phyloP scores from a whole-genome alignment of 495 filamentous ascomycete genomes.

The Extremus antarcticus region DNA sequence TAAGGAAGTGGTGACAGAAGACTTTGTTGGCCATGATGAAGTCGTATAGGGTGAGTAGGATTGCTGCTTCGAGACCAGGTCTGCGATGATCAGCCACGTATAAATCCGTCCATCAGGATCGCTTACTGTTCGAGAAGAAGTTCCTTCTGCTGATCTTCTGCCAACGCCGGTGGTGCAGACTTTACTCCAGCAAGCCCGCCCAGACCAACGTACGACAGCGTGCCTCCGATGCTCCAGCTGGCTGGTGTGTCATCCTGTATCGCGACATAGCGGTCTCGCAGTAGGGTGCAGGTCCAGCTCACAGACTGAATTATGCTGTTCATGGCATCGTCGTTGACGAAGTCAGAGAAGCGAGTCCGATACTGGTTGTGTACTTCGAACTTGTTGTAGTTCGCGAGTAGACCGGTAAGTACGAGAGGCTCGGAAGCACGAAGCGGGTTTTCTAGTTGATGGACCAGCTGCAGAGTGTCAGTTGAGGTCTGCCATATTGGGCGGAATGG shows the following conservation, averaged over 20 bases:
- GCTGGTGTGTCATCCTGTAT: slow-evolving; percentile 87
- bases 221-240: slow-evolving; percentile 72
- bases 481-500: background rate
- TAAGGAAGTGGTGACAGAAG: slow-evolving; percentile 77
- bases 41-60: slow-evolving; percentile 80
- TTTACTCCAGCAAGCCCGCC: slow-evolving; percentile 60
- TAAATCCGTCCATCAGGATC: background rate
- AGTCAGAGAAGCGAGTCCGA: slow-evolving; percentile 87
- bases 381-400: slow-evolving; percentile 98
- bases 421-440: slow-evolving; percentile 49
- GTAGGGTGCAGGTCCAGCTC: slow-evolving; percentile 51
- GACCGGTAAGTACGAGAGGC: slow-evolving; percentile 71
- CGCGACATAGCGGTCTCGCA: slow-evolving; percentile 70
- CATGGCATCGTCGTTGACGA: slow-evolving; percentile 85
- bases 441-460: slow-evolving; percentile 82
- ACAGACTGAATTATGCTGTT: slow-evolving; percentile 68
- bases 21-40: slow-evolving; percentile 92
- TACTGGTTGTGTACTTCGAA: slow-evolving; percentile 99
- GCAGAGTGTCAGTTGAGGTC: background rate
- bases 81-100: slow-evolving; percentile 33
- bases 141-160: slow-evolving; percentile 63
- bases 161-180: slow-evolving; percentile 44
- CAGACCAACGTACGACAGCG: slow-evolving; percentile 76
- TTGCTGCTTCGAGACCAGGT: slow-evolving; percentile 64
- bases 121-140: slow-evolving; percentile 62